Evolutionary conservation across 208 protist species (phyloP), one percentile per base, ranked within the genome.

Genomic region (Acanthamoeba sp.): DNA sequence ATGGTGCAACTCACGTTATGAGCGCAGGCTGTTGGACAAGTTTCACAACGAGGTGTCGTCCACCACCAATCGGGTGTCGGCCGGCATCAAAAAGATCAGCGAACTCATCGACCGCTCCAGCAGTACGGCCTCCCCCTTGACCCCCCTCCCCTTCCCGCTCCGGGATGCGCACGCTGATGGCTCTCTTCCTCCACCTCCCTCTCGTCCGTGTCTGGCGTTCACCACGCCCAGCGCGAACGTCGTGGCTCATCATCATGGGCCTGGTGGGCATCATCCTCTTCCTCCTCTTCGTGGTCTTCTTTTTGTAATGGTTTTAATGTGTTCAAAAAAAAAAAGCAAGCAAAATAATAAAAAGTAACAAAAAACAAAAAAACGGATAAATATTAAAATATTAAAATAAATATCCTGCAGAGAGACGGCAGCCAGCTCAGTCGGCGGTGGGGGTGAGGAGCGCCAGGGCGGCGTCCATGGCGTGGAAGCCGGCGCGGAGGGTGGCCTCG

Each of bases 51-150:
- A 89, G 52, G 82, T 89, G 48, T 9, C n/a, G 5, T 50, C 45
- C 20, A 89, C 82, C 7, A 66, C 45, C 38, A 89, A 42, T n/a
- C 20, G 55, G 82, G 55, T 89, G 7, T 29, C 55, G n/a, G 45
- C 55, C 9, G 82, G 82, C 16, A 64, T 89, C 50, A 89, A 89
- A n/a, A 89, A 89, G 82, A 57, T 89, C 82, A 89, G 82, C 32
- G 55, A 57, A 45, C 82, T 89, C 22, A 89, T 89, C 55, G 82
- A 89, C 82, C 82, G 55, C 6, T 89, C 82, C 82, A 89, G 82
- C 55, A 66, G 82, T 89, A 69, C 82, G 14, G 40, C 80, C 36
- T 85, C 38, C 36, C 7, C 76, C 42, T 52, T 84, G 16, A 14
- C 34, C 29, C 34, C 24, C 27, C 36, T 82, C 20, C 40, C 36